A percentile compares a stretch with the other conserved stretches of the same genome.
Evolutionary conservation across 2,329 filamentous ascomycete genomes (phyloP).

Genomic region (Fusarium veterinarium): DNA sequence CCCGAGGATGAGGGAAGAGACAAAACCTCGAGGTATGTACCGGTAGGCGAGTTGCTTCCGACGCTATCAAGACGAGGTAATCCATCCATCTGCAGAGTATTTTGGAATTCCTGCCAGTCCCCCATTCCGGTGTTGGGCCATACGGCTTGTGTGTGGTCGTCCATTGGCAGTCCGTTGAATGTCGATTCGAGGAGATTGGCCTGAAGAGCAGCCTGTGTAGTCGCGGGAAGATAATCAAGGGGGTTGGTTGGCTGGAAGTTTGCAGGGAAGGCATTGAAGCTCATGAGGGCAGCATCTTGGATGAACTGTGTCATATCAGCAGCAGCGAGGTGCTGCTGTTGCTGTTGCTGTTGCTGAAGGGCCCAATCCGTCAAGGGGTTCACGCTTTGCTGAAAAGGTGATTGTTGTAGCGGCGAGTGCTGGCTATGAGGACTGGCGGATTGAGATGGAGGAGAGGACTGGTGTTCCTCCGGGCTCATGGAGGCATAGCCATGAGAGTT

Average conservation of each 20-base stretch:
- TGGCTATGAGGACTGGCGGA: conserved; percentile 65
- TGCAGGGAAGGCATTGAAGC: conserved; percentile 63
- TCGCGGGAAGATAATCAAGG: conserved; percentile 70
- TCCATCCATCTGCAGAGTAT: conserved; percentile 65
- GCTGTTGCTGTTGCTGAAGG: conserved; percentile 63
- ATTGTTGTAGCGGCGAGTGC: conserved; percentile 62
- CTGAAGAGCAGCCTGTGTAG: conserved; percentile 73
- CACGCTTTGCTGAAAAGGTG: conserved; percentile 63
- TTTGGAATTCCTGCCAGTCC: conserved; percentile 84
- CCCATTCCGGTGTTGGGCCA: conserved; percentile 73
- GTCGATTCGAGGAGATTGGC: conserved; percentile 71
- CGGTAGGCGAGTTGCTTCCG: conserved; percentile 59
- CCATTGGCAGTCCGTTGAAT: conserved; percentile 69
- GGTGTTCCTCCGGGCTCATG: conserved; percentile 62
- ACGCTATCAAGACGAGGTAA: conserved; percentile 55
- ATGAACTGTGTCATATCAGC: conserved; percentile 65
- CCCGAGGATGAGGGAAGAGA: conserved; percentile 86
- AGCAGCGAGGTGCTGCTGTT: conserved; percentile 52
- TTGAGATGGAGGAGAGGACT: conserved; percentile 61
- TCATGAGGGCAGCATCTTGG: conserved; percentile 68
- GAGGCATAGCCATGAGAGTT: conserved; percentile 59
- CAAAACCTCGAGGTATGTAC: conserved; percentile 81
- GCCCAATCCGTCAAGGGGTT: conserved; percentile 72
- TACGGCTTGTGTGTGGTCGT: conserved; percentile 65
- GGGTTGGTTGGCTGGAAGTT: conserved; percentile 66